Base-by-base conservation (phyloP, 805 yeast species). In the Cyberlindnera amylophila region DNA sequence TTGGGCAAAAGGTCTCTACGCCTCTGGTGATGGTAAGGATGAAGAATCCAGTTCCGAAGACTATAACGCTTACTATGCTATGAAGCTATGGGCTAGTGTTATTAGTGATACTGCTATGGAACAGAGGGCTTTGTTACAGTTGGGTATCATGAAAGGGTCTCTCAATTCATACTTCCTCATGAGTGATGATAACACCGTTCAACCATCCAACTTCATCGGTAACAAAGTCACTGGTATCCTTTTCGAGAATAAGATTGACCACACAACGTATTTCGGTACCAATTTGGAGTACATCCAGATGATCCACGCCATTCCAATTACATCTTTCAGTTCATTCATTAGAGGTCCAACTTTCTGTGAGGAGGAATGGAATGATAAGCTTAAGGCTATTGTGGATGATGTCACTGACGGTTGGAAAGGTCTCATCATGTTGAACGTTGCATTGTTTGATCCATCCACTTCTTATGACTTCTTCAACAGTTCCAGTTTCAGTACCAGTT, bases 41-140 rank as follows among this genome's bases (percentile, higher is more conserved):
- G 80, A 84, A 59, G 90, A 84, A 61, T 79, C 86, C 0, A 74
- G 80, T 16, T 78, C 86, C 11, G 90, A 84, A 58, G 90, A 84
- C 59, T 82, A 82, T 49, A 83, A 84, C 55, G 79, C 82, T 41
- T 72, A 77, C 3, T 81, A 81, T 57, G 88, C 82, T 2, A 67
- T 82, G 66, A 81, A 80, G 54, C 61, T 84, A 28, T 82, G 80
- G 77, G 89, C 78, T 12, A 61, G 68, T 38, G 79, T 77, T 1
- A 67, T 75, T 38, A 74, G 73, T 1, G 80, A 83, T 54, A 34
- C 49, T 12, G 64, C 72, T 16, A 67, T 83, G 73, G 76, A 74
- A 47, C 61, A 64, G 28, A 65, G 84, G 47, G 79, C 81, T 7
- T 70, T 73, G 44, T 62, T 84, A 39, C 82, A 81, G 70, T 62